Evolutionary conservation across 164 flowering plant species (phyloP), one percentile per base, ranked within the genome.

Genomic region (Nymphaea thermarum): DNA sequence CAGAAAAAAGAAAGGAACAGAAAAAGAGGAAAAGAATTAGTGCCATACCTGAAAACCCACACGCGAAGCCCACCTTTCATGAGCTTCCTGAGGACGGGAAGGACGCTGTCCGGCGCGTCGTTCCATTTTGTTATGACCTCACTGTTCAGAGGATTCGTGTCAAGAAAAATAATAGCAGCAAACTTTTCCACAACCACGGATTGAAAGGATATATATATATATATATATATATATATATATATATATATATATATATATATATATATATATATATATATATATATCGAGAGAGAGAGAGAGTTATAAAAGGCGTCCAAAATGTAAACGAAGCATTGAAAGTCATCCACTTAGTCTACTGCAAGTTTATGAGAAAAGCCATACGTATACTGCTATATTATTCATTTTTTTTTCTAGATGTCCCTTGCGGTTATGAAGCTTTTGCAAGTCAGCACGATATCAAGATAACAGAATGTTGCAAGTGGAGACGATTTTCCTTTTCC

Each of bases 11-110:
- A 25, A 25, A 1, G 36, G 36, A 25, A 25, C 36, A 47, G 12
- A 47, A 47, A n/a, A 16, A n/a, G 15, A 6, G 15, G 43, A 44
- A 65, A 16, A 4, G 47, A 44, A 44, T 66, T 4, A 47, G 10
- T 6, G 1, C 16, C 42, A n/a, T 73, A 82, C 86, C 88, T 85
- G 75, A 80, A 85, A 53, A 85, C 69, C 86, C 85, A 85, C 55
- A 85, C 70, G n/a, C 89, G 78, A 43, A 83, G 42, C 2, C 86
- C 85, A 0, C 78, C 82, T 0, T 73, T 65, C n/a, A 82, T 57
- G 55, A 85, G 86, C 80, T 80, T 83, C 44, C 43, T 67, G 36
- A 83, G 69, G 72, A 77, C 74, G 36, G 86, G 86, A 43, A 85
- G 79, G 1, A 83, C 68, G 0, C 82, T 64, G 7, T 72, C 78